Conservation (phyloP, 306 rosid genomes). For the Datisca glomerata region DNA sequence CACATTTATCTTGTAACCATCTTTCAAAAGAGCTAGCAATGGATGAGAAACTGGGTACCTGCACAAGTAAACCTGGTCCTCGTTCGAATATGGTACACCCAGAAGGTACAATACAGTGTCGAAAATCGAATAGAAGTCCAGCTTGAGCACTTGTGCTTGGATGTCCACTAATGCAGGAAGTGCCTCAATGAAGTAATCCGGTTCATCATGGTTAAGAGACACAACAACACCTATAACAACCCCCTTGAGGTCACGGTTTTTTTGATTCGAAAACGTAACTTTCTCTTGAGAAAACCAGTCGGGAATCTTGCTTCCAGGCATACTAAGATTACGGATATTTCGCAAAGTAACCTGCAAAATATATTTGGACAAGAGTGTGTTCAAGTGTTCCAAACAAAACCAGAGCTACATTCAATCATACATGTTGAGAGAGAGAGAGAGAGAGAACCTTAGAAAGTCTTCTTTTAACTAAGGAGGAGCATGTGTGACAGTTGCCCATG, state of each 20-base stretch:
- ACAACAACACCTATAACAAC: slow-evolving; percentile 31
- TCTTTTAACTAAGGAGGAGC: slow-evolving; percentile 22
- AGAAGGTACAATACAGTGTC: slow-evolving; percentile 12
- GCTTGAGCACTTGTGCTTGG: slow-evolving; percentile 26
- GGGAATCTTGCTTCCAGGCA: slow-evolving; percentile 51
- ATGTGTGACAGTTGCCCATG: slow-evolving; percentile 36
- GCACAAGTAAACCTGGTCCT: slow-evolving; percentile 39
- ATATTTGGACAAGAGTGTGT: not conserved
- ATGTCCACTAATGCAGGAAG: slow-evolving; percentile 24
- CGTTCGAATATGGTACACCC: slow-evolving; percentile 38
- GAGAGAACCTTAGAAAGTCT: slow-evolving; percentile 45
- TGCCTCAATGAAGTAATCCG: slow-evolving; percentile 4
- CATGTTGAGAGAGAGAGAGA: slow-evolving; percentile 4
- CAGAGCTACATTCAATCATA: too few relatives aligned
- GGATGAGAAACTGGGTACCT: slow-evolving; percentile 19
- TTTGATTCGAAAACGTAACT: slow-evolving; percentile 26
- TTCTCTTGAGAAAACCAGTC: slow-evolving; percentile 36
- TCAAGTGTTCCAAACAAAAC: too few relatives aligned
- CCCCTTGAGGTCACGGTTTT: slow-evolving; percentile 28
- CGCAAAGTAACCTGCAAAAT: slow-evolving; percentile 38
- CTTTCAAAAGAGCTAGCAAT: slow-evolving; percentile 18
- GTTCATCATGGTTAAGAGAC: slow-evolving; percentile 28
- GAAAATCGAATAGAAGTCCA: slow-evolving; percentile 12
- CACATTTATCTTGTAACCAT: slow-evolving; percentile 32
- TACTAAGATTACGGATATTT: slow-evolving; percentile 37